Evolutionary conservation across 345 rosid species (phyloP), one percentile per base, ranked within the genome.

Genomic region (Euphorbia peplus): DNA sequence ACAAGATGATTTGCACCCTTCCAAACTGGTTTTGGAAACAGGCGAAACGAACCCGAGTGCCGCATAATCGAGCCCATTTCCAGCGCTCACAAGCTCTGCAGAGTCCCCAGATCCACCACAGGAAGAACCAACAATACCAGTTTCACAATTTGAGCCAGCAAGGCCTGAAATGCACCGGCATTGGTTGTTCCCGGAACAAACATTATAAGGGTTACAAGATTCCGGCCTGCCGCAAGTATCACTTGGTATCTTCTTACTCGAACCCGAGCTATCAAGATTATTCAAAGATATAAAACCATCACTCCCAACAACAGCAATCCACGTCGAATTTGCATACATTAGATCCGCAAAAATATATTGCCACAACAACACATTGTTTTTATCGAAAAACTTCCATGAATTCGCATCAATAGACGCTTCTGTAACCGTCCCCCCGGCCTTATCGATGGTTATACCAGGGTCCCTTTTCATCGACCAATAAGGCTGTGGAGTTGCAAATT

Each of bases 401-500:
- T 86, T 95, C 13, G 69, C 85, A 30, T 63, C 35, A 8, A 90
- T 55, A 13, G 91, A 75, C 25, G 98, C 88, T 8, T 28, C 62
- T 51, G 74, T 68, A 50, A 85, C 85, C 18, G 39, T 60, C 14
- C 86, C 86, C 1, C 89, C 89, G 1, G 12, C 76, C 67, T 77
- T 71, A 70, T 91, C 76, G 52, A 80, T 73, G 66, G 70, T 82
- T 29, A 4, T 86, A 13, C 77, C 64, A 1, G 41, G 69, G 0
- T 90, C 98, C 8, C 58, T 83, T 47, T 71, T 64, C 80, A 90
- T 78, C 6, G 98, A 87, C 98, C 99, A 95, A 72, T 95, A 95
- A 1, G 86, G 80, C 74, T 95, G 96, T 8, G 86, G 90, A 42
- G 85, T 80, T 39, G 41, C 67, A 75, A 78, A 88, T 37, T 78